Conservation (phyloP, 2,329 filamentous ascomycete genomes). For the Massarina eburnea region DNA sequence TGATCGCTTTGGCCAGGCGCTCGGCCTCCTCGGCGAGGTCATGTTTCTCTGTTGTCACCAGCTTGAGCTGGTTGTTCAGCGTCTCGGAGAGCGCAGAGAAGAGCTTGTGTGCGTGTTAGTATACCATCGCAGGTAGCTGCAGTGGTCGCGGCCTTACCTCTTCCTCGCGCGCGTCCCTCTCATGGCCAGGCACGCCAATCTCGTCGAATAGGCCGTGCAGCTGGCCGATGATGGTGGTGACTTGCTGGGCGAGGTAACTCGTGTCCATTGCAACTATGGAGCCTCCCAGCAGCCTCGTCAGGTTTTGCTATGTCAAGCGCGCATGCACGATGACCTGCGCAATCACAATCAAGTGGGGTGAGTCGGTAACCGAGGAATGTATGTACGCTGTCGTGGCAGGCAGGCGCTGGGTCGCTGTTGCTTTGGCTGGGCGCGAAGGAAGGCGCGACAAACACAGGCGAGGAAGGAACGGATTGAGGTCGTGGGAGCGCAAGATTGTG, state of each 20-base stretch:
- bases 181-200: constrained; percentile 91
- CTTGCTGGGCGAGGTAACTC: constrained; percentile 89
- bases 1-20: constrained; percentile 79
- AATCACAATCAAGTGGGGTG: constrained; percentile 22
- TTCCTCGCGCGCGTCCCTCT: constrained; percentile 84
- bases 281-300: constrained; percentile 33
- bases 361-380: constrained; percentile 25
- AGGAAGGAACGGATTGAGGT: constrained; percentile 1
- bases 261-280: constrained; percentile 70
- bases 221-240: constrained; percentile 90
- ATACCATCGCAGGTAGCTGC: background rate
- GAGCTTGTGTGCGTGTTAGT: constrained; percentile 58
- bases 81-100: constrained; percentile 91
- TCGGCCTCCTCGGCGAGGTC: constrained; percentile 88
- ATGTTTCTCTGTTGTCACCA: constrained; percentile 86
- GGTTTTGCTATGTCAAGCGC: constrained; percentile 22
- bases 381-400: constrained; percentile 11
- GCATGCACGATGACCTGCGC: constrained; percentile 37
- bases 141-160: constrained; percentile 63
- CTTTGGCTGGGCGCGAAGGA: constrained; percentile 4
- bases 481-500: background rate
- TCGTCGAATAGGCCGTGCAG: constrained; percentile 95
- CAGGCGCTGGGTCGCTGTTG: constrained; percentile 3
- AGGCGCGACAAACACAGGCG: constrained; percentile 7
- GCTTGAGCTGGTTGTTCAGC: constrained; percentile 82